phyloP scores from a whole-genome alignment of 305 asterid species.

The Withania somnifera region DNA sequence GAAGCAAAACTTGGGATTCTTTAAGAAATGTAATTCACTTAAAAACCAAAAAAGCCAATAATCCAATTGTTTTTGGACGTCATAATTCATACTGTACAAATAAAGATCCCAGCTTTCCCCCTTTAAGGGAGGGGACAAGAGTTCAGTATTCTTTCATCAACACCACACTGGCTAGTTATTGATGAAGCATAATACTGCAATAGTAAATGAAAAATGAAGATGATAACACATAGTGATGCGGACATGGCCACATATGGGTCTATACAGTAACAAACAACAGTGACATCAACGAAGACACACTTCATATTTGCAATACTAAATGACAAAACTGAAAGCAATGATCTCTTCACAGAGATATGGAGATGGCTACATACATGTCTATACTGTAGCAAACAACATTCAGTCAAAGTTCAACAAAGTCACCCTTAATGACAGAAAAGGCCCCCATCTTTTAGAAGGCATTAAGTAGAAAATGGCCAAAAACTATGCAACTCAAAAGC shows the following conservation, averaged over 20 bases:
- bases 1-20: background rate
- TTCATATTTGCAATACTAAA: background rate
- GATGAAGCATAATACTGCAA: background rate
- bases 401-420: background rate
- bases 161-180: background rate
- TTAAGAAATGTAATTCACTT: background rate
- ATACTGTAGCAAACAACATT: background rate
- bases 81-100: background rate
- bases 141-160: background rate
- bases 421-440: background rate
- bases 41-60: background rate
- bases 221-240: background rate
- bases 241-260: background rate
- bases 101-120: background rate
- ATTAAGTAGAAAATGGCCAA: background rate
- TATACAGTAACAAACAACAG: background rate
- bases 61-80: background rate
- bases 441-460: background rate
- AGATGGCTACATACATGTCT: background rate
- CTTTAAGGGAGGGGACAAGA: background rate
- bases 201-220: background rate
- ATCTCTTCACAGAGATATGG: background rate
- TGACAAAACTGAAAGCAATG: background rate
- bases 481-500: slow-evolving; percentile 1
- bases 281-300: background rate